Percentiles rank a stretch among this genome's conserved stretches.
Conservation (phyloP, 2,329 filamentous ascomycete species). For the Chaetomium olivaceum region DNA sequence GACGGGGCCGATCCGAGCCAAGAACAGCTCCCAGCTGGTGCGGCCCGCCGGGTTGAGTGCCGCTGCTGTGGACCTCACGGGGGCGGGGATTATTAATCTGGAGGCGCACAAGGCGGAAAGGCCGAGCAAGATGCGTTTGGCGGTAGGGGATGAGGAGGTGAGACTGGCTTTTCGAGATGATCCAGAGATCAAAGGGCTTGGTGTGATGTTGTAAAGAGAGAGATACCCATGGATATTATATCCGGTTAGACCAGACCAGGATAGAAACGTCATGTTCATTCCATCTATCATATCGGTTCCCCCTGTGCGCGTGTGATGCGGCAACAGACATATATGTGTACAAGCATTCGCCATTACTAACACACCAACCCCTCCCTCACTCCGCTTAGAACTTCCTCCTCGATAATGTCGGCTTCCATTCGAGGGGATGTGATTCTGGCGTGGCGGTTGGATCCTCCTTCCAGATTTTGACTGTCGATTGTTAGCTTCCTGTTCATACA, state of each 20-base stretch:
- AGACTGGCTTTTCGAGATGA: slow-evolving; percentile 86
- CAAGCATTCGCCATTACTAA: neutral
- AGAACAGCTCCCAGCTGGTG: slow-evolving; percentile 31
- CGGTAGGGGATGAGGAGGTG: slow-evolving; percentile 88
- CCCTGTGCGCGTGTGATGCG: neutral
- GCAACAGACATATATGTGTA: neutral
- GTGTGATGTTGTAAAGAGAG: slow-evolving; percentile 40
- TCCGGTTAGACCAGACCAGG: slow-evolving; percentile 7
- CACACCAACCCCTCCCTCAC: neutral
- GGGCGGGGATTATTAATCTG: slow-evolving; percentile 83
- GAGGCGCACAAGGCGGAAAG: slow-evolving; percentile 80
- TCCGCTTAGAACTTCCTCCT: slow-evolving; percentile 67
- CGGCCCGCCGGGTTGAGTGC: slow-evolving; percentile 42
- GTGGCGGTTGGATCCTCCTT: slow-evolving; percentile 90
- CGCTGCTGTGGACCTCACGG: slow-evolving; percentile 79
- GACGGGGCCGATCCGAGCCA: slow-evolving; percentile 10
- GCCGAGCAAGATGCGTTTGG: slow-evolving; percentile 81
- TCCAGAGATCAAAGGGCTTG: slow-evolving; percentile 78
- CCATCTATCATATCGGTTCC: neutral
- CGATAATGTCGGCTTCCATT: slow-evolving; percentile 83
- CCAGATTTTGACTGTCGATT: slow-evolving; percentile 79
- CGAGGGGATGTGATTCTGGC: slow-evolving; percentile 83
- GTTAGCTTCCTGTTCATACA: slow-evolving; percentile 32
- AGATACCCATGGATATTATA: slow-evolving; percentile 23
- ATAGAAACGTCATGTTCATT: neutral